Evolutionary conservation across 2,329 filamentous ascomycete species (phyloP), one percentile per base, ranked within the genome.

Genomic region (Paraphoma chrysanthemicola): DNA sequence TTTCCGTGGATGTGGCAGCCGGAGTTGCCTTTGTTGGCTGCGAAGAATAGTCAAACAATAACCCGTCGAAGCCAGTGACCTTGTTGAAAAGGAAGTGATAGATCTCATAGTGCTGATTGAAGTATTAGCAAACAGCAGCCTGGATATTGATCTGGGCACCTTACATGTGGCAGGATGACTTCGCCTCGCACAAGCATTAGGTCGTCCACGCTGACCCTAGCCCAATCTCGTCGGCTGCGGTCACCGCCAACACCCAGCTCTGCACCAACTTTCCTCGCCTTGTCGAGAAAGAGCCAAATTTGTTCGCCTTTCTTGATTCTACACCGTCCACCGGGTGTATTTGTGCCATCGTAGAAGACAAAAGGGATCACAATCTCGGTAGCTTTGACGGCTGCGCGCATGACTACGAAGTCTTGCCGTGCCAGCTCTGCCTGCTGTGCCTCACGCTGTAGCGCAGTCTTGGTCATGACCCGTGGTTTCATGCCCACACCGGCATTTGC

Each of bases 81-180:
- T 90, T 92, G 76, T 98, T 97, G 76, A 96, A 90, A 73, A 97
- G 88, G 79, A 99, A 98, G 79, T 94, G 95, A 76, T 98, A 95
- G 74, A 99, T 93, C 64, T 98, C 94, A 73, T 96, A 97, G 77
- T 99, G 95, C 92, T 98, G 72, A 7, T 45, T 29, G 18, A 11
- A 3, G 8, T 29, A 49, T 74, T 54, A 74, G 62, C 23, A 23
- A 23, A 23, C 23, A 23, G 23, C 23, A 23, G 23, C 23, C 23
- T 17, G 14, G 30, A 12, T 14, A 23, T 14, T 12, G 9, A 10
- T 36, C 33, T 3, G 3, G 33, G 33, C 14, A 7, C 3, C 70
- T 83, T 81, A 96, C 93, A 82, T 97, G 95, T 56, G 95, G 94
- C 67, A 99, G 88, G 53, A 99, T 97, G 45, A 98, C 85, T 54